Evolutionary conservation across 2,329 filamentous ascomycete genomes (phyloP), one percentile per base, ranked within the genome.

Genomic region (Stagonosporopsis chrysanthemi): DNA sequence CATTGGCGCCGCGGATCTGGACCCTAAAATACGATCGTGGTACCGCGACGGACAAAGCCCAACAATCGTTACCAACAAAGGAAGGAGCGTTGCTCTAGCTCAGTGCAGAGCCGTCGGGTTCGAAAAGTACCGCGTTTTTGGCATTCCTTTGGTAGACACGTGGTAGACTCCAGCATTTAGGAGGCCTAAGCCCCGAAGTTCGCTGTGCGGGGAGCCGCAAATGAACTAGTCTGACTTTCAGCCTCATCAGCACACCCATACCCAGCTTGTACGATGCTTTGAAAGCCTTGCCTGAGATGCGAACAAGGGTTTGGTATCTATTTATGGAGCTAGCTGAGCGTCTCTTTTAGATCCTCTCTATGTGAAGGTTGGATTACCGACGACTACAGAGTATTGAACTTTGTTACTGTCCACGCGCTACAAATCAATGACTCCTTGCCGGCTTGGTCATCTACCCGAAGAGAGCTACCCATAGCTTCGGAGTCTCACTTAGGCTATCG

Each of bases 181-280:
- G 17, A 4, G n/a, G 40, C 26, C 11, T 26, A 4, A 36, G 33
- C 46, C 35, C 46, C 28, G 24, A 40, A 23, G 14, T 29, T 22
- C n/a, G 33, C 26, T 17, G 48, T 57, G 54, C 54, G 48, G 54
- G 39, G 48, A 57, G 48, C 48, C 43, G 54, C 24, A 19, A 26
- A 43, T 35, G 19, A 39, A 19, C 7, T 40, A 49, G 24, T 31
- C 22, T 41, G 46, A 41, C 50, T 11, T 55, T 29, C 26, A 50
- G 52, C 46, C 40, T 56, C 41, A 11, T 22, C 19, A 3, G 19
- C 51, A 35, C 23, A 9, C 4, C 14, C 17, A 14, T 23, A 42
- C n/a, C 23, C n/a, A 36, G n/a, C 14, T 42, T 36, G 28, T 28
- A 45, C 28, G 6, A 23, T 41, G 28, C 31, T 24, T 19, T 5